These are phyloP conservation scores for Penicillium thymicola DNA, from an alignment of 2,329 filamentous ascomycete genomes.

Conservation along the genomic window DNA sequence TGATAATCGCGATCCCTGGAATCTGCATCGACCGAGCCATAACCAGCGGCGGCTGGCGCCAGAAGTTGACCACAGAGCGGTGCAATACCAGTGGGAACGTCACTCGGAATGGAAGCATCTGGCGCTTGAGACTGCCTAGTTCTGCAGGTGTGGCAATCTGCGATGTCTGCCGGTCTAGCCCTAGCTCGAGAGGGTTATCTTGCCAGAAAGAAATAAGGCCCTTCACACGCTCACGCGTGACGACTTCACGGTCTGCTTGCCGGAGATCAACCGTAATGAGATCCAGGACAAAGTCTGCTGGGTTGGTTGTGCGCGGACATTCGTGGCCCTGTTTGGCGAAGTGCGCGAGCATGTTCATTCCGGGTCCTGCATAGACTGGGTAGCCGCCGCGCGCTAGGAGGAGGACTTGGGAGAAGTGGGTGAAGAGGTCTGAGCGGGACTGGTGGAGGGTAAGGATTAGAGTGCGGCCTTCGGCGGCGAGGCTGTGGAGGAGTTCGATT, in stretches of 20 bases:
- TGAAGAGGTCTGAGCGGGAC: constrained; percentile 69
- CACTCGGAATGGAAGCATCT: constrained; percentile 58
- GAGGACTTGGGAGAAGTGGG: constrained; percentile 67
- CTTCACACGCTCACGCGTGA: constrained; percentile 61
- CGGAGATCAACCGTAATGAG: constrained; percentile 74
- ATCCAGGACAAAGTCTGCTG: constrained; percentile 74
- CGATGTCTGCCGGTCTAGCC: constrained; percentile 29
- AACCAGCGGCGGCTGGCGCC: constrained; percentile 62
- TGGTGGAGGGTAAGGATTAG: constrained; percentile 76
- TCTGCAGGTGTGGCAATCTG: constrained; percentile 66
- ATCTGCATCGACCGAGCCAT: constrained; percentile 67
- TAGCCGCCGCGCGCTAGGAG: constrained; percentile 68
- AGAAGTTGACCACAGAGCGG: constrained; percentile 66
- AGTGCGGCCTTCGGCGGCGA: constrained; percentile 71
- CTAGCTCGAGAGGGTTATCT: constrained; percentile 9
- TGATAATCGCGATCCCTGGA: constrained; percentile 59
- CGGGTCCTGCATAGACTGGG: constrained; percentile 65
- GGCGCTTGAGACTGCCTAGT: constrained; percentile 64
- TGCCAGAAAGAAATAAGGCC: constrained; percentile 58
- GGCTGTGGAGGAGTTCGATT: constrained; percentile 66
- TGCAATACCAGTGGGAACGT: constrained; percentile 67
- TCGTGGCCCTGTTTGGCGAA: constrained; percentile 59
- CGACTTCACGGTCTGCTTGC: constrained; percentile 58
- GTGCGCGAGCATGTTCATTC: constrained; percentile 62
- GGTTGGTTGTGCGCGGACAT: constrained; percentile 69